Evolutionary conservation across 768 basidiomycete genomes (phyloP), one percentile per base, ranked within the genome.

Genomic region (Boletus rufocinnamomeus): DNA sequence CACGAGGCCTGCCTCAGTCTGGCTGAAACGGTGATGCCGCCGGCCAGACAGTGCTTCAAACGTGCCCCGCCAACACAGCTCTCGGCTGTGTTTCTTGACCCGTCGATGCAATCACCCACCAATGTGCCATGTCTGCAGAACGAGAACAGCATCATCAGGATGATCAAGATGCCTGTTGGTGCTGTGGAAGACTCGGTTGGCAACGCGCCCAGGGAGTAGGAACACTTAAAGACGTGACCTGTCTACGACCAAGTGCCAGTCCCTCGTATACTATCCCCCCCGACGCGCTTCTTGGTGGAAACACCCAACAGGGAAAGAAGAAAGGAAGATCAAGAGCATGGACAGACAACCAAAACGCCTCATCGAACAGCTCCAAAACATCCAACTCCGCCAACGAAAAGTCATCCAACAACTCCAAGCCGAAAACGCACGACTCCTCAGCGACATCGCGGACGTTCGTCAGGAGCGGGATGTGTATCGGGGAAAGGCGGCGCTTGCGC

Each of bases 401-500:
- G 38, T 61, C 47, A 69, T 71, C 21, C 68, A 68, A 38, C 66
- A 69, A 28, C 61, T 70, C 14, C 70, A 70, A 43, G 67, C 58
- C 1, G 69, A 72, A n/a, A 63, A 62, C 13, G 56, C 62, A 2
- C 59, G 70, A 28, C 56, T 62, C 6, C 60, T 72, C 35, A 52
- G 52, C 30, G 66, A 71, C n/a, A 66, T 72, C 23, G 60, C 19
- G 5, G 66, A 72, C 11, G 25, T 72, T 17, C 71, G 71, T 28
- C 69, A 59, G 30, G 69, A 71, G 50, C 63, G 71, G 32, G 71
- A 72, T 27, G 35, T 30, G 7, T 72, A 67, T 48, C 64, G 63
- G 16, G 60, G 55, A 50, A 66, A 70, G 43, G 63, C 45, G 1
- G 69, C 63, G 7, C 65, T 56, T 19, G 40, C 52, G 27, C 60